These are phyloP conservation scores for Penicillium samsonianum DNA, from an alignment of 495 filamentous ascomycete species.

Conservation along the genomic window DNA sequence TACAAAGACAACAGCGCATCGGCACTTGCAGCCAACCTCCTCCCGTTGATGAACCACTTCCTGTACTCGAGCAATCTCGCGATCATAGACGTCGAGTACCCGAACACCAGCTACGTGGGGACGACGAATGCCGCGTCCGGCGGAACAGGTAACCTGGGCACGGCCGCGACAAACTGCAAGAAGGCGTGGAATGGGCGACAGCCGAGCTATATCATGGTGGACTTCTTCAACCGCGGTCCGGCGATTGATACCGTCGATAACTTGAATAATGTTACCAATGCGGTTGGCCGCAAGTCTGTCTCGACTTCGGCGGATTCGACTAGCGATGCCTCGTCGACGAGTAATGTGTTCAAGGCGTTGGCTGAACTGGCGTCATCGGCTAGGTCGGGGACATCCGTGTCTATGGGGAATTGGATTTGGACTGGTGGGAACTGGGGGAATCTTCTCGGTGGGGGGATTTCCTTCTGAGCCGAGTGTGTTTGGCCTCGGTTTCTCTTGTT, in stretches of 20 bases:
- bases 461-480: conserved; percentile 25
- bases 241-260: conserved; percentile 62
- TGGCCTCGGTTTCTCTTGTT: conserved; percentile 10
- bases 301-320: conserved; percentile 29
- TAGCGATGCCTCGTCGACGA: conserved; percentile 35
- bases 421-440: conserved; percentile 48
- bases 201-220: conserved; percentile 70
- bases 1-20: conserved; percentile 41
- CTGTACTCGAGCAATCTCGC: conserved; percentile 50
- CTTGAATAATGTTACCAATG: conserved; percentile 59
- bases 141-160: conserved; percentile 60
- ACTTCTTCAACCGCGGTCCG: conserved; percentile 69
- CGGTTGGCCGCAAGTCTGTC: conserved; percentile 43
- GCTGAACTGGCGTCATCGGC: conserved; percentile 41
- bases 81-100: conserved; percentile 55
- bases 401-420: conserved; percentile 51
- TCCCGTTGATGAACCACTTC: conserved; percentile 76
- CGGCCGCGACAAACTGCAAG: conserved; percentile 57
- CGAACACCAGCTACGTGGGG: conserved; percentile 57
- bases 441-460: conserved; percentile 44
- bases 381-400: conserved; percentile 37
- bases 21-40: conserved; percentile 47
- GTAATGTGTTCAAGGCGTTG: conserved; percentile 44
- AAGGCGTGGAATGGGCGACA: conserved; percentile 52
- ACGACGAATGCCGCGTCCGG: conserved; percentile 60